Base-by-base conservation (phyloP, 208 protist genomes). In the Trichomonas tenax region DNA sequence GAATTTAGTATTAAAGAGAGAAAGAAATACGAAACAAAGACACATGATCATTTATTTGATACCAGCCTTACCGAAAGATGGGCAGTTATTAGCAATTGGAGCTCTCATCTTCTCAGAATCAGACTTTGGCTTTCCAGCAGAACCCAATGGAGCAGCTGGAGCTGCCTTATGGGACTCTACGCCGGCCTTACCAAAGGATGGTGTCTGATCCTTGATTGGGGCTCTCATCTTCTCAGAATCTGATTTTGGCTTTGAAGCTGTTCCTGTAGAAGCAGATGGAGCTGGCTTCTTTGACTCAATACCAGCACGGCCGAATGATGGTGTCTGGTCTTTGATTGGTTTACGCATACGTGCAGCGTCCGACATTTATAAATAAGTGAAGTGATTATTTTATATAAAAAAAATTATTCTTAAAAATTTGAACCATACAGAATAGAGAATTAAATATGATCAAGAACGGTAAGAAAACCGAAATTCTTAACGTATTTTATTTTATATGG, bases 51-150 rank as follows among this genome's bases (percentile, higher is more conserved):
- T 84, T 89, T 89, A 89, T 89, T 89, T 89, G 40, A 89, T 23
- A 31, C 36, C 40, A 11, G 23, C 40, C 36, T 46, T 44, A 44
- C n/a, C 82, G 41, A 89, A 89, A 40, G n/a, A 44, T 46, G 82
- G 82, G 34, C n/a, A n/a, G 17, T 44, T 46, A 31, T 44, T 48
- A 44, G 34, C 38, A 48, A 89, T 89, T 89, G 82, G 82, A 6
- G 45, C 2, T 46, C 82, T 89, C 82, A 89, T 89, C 40, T 89
- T 89, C n/a, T 89, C 82, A 89, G 82, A 89, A 48, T 89, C 82
- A n/a, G 82, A 89, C 36, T 89, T n/a, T 46, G 81, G 81, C 36
- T 84, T 84, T 11, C n/a, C 3, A 41, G 34, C 81, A 36, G 81
- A 15, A 11, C 34, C 34, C 26, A 40, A 48, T 23, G 40, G 21